Evolutionary conservation across 345 rosid species (phyloP), one percentile per base, ranked within the genome.

Genomic region (Corymbia maculata): DNA sequence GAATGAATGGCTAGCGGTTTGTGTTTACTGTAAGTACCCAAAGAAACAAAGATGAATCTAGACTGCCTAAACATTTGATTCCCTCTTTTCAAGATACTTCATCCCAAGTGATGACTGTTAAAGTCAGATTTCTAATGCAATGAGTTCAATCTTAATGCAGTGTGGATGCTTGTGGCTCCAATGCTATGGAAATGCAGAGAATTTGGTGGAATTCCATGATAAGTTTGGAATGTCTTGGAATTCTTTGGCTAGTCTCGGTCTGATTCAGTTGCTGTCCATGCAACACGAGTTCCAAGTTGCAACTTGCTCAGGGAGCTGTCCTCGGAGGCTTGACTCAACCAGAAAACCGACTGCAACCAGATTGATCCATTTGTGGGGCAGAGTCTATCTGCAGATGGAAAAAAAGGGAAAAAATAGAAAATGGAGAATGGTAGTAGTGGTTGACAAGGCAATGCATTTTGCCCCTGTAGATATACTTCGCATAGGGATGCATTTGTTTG

Each of bases 1-100:
- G 87, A 97, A 97, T 80, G 99, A 97, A 91, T 97, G 99, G 99
- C 94, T 97, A 47, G 99, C 99, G 36, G 99, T 94, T 90, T 96
- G 98, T 75, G 98, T 97, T n/a, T 97, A 96, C 89, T 47, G 99
- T 97, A 92, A 95, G 99, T 93, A 53, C 26, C 1, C 61, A 51
- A 15, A 85, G 44, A 17, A 13, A 8, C 59, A 30, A 51, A 85
- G 57, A 85, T 26, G 36, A 75, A 75, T 75, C 47, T 75, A 36
- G 49, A 75, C 26, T 4, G 47, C 47, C 36, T 26, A 19, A 36
- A 75, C 0, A 47, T 36, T 13, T 1, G 45, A 32, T 32, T 32
- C 42, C 42, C 24, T 68, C 13, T 68, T 8, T 32, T 32, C 12
- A 32, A 68, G 80, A 21, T 68, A 68, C 24, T 68, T 32, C 82